Conservation (phyloP, 352 stramenopile genomes). For the Lagenidium giganteum region DNA sequence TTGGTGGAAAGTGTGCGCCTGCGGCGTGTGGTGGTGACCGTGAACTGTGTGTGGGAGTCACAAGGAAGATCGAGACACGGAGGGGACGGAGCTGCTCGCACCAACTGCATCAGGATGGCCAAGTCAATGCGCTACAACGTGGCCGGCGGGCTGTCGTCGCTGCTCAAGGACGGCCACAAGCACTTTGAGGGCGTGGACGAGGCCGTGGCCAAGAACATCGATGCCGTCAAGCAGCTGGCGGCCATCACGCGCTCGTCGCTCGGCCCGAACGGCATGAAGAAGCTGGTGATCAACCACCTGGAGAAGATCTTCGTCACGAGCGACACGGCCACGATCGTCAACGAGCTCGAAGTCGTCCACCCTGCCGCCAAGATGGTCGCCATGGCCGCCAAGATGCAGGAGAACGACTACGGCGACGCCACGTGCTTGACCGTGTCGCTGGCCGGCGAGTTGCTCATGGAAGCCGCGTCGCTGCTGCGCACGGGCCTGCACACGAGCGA, state of each 20-base stretch:
- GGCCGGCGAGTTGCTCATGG: slow-evolving; percentile 95
- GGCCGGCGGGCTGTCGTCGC: slow-evolving; percentile 92
- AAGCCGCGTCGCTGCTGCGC: slow-evolving; percentile 95
- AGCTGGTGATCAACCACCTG: slow-evolving; percentile 99
- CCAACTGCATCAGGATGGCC: slow-evolving; percentile 62
- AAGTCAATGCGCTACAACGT: slow-evolving; percentile 96
- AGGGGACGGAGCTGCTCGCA: too few relatives aligned
- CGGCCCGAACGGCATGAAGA: slow-evolving; percentile 99
- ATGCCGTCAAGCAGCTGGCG: slow-evolving; percentile 97
- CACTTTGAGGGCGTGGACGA: slow-evolving; percentile 94
- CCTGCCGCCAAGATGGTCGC: slow-evolving; percentile 98
- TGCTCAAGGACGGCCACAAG: slow-evolving; percentile 99
- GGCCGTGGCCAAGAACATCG: slow-evolving; percentile 98
- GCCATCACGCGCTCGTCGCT: slow-evolving; percentile 97
- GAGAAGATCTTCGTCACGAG: slow-evolving; percentile 99
- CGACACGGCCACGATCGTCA: slow-evolving; percentile 99
- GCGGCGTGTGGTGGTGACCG: slow-evolving; percentile 17
- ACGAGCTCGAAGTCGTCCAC: slow-evolving; percentile 98
- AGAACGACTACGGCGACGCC: slow-evolving; percentile 95
- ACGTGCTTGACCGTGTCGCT: slow-evolving; percentile 98
- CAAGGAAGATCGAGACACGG: too few relatives aligned
- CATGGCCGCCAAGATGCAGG: slow-evolving; percentile 98
- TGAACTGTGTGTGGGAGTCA: too few relatives aligned
- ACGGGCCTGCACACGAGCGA: slow-evolving; percentile 98
- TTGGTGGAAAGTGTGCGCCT: slow-evolving; percentile 7